Base-by-base conservation (phyloP, 345 rosid genomes). In the Euphorbia tirucalli region DNA sequence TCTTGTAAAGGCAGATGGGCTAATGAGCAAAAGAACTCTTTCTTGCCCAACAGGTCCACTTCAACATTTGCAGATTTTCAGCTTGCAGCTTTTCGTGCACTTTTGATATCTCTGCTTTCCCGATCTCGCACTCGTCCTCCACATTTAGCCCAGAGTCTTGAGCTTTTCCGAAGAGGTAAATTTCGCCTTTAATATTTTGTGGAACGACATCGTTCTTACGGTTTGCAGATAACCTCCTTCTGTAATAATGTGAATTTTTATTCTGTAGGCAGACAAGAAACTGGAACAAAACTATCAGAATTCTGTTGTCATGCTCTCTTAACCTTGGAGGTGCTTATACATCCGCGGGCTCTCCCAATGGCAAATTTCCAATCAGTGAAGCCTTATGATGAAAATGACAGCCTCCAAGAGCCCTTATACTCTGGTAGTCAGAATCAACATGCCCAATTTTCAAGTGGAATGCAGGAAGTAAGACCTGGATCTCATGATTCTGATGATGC, bases 111-210 rank as follows among this genome's bases (percentile, higher is more conserved):
- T 71, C 86, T 93, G 10, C 87, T 92, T 74, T 88, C 98, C 59
- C 93, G 88, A 48, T 75, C 88, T 75, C 77, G 75, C 68, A 58
- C 55, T 52, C 91, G 91, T 2, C 88, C 97, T 32, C 78, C 82
- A 49, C 82, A 79, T 83, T 80, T 95, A 64, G 85, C 93, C 71
- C 81, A 70, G 74, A 85, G 87, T 58, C 87, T 89, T 74, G 88
- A 90, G 82, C 92, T 92, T 79, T 95, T 90, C 68, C 85, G 75
- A 27, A 85, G 73, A 84, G 99, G 97, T 92, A 86, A 77, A 46
- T 18, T 60, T 65, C 37, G n/a, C 50, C 22, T 2, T 49, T 25
- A 59, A 21, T 52, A 37, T 37, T 72, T 18, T 19, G 25, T 6
- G 21, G 52, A 19, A 48, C 48, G 44, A 13, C 57, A 8, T 16